phyloP scores from a whole-genome alignment of 768 basidiomycete genomes.

The Tylopilus cervinicoccineus region DNA sequence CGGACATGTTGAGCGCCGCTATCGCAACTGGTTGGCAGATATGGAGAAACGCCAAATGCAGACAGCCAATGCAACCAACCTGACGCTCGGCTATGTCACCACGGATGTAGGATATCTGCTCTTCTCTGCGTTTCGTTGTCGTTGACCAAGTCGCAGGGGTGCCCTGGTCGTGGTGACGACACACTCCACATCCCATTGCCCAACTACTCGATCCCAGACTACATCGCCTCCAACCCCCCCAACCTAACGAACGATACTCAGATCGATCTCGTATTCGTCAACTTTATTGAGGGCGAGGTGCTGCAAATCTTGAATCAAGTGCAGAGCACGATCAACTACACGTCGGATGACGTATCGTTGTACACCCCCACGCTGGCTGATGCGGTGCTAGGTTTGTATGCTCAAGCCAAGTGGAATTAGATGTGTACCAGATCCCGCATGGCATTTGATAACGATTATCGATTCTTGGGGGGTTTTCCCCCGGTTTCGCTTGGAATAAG shows the following conservation, averaged over 20 bases:
- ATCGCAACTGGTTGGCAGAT: conserved; percentile 53
- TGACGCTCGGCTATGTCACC: conserved; percentile 76
- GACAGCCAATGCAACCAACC: conserved; percentile 38
- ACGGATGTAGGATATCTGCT: conserved; percentile 45
- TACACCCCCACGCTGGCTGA: conserved; percentile 49
- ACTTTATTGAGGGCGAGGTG: conserved; percentile 58
- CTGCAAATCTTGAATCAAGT: conserved; percentile 52
- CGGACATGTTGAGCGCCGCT: conserved; percentile 50
- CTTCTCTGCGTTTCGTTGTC: neutral
- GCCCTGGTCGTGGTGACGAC: conserved; percentile 76
- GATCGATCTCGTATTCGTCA: conserved; percentile 73
- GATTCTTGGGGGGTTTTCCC: neutral
- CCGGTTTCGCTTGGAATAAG: no score
- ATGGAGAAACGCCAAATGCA: conserved; percentile 40
- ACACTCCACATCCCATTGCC: conserved; percentile 58
- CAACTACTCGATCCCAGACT: conserved; percentile 51
- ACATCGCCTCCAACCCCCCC: conserved; percentile 54
- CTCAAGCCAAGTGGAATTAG: conserved; percentile 29
- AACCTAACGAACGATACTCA: conserved; percentile 43
- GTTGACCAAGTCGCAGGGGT: conserved; percentile 38
- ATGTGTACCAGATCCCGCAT: neutral
- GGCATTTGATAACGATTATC: neutral
- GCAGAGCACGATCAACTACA: conserved; percentile 48
- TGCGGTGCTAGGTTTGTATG: conserved; percentile 38
- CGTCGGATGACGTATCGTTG: conserved; percentile 43